Percentiles rank a stretch among this genome's conserved stretches.
Evolutionary conservation across 2,329 filamentous ascomycete species (phyloP).

Genomic region (Camillea tinctor): DNA sequence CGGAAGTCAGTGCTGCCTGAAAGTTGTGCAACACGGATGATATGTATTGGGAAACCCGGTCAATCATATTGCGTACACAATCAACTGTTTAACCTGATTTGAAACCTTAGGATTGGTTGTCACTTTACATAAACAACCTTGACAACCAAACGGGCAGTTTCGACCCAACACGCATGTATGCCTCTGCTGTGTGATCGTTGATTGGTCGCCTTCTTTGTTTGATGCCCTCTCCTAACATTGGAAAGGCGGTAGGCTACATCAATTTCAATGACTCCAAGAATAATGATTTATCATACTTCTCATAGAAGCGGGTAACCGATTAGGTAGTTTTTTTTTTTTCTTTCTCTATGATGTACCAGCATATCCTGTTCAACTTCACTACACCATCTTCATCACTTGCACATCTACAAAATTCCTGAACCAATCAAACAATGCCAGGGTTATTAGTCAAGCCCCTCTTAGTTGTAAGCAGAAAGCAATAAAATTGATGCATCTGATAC

Average conservation of each 20-base stretch:
- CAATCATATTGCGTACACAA: neutral
- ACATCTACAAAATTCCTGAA: neutral
- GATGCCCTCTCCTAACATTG: neutral
- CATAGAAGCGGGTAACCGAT: neutral
- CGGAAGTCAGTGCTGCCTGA: neutral
- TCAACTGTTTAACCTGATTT: neutral
- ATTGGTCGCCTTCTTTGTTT: neutral
- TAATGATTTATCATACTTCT: neutral
- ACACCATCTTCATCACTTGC: neutral
- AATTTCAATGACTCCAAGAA: neutral
- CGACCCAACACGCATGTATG: neutral
- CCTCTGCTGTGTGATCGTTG: too few relatives aligned
- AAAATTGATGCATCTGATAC: neutral
- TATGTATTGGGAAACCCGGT: neutral
- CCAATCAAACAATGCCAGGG: neutral
- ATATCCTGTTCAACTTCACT: neutral
- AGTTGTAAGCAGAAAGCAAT: neutral
- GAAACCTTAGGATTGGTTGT: neutral
- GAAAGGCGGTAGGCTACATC: neutral
- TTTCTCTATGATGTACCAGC: too few relatives aligned
- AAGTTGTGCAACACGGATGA: too few relatives aligned
- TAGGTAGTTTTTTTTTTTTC: too few relatives aligned
- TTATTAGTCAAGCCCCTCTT: neutral
- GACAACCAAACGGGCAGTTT: neutral
- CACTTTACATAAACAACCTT: neutral